phyloP scores from a whole-genome alignment of 2,329 filamentous ascomycete genomes.

The Alternaria sp. region DNA sequence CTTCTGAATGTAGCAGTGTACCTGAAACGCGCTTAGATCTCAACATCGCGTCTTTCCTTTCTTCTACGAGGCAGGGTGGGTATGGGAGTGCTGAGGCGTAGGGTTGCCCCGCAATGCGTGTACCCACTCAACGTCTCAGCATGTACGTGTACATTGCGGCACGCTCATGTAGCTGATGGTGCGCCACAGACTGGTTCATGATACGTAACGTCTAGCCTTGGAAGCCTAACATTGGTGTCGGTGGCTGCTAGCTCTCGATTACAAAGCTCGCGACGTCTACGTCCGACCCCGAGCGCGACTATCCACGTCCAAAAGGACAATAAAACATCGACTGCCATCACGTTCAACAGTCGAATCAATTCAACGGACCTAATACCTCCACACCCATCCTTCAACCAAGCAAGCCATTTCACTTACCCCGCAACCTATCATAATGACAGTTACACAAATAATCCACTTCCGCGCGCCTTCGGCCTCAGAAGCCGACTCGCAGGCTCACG shows the following conservation, averaged over 20 bases:
- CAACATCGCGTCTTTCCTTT: accelerated
- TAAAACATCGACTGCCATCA: neutral
- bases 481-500: constrained; percentile 1
- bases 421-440: neutral
- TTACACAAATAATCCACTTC: constrained; percentile 16
- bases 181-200: neutral
- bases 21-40: accelerated
- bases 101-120: neutral
- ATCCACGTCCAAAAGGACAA: neutral
- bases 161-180: neutral
- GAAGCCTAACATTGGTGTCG: neutral
- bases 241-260: constrained; percentile 1
- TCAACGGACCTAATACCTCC: neutral
- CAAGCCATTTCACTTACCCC: neutral
- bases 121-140: neutral
- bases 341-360: neutral
- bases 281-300: neutral
- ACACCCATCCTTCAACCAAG: neutral
- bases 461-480: neutral
- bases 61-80: neutral
- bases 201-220: neutral
- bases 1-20: neutral
- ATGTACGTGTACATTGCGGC: neutral
- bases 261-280: neutral
- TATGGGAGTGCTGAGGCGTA: neutral